These are phyloP conservation scores for Xanthoconium purpureum DNA, from an alignment of 768 basidiomycete genomes.

Conservation along the genomic window DNA sequence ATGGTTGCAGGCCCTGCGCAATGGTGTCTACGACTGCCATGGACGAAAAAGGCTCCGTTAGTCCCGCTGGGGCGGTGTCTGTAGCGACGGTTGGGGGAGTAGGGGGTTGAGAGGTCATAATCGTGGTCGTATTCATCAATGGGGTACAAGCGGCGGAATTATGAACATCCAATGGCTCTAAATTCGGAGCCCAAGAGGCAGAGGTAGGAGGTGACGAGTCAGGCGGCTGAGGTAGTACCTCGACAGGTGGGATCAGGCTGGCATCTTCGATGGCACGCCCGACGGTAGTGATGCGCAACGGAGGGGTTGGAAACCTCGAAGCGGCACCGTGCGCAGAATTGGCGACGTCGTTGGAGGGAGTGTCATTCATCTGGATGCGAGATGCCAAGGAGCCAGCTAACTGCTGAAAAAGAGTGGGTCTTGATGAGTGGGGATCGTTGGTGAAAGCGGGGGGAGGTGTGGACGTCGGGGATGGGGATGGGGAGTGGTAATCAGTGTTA, in stretches of 20 bases:
- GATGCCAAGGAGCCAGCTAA: conserved; percentile 23
- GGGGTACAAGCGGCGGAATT: background rate
- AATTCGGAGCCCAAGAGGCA: conserved; percentile 3
- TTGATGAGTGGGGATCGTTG: conserved; percentile 9
- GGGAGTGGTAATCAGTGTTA: conserved; percentile 24
- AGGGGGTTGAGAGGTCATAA: background rate
- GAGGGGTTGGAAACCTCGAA: background rate
- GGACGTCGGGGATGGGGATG: conserved; percentile 22
- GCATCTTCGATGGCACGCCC: background rate
- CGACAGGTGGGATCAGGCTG: conserved; percentile 33
- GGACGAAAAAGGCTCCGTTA: background rate
- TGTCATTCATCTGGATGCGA: conserved; percentile 21
- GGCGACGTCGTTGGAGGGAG: background rate
- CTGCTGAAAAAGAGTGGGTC: conserved; percentile 24
- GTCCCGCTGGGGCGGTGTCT: background rate
- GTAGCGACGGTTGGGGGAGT: background rate
- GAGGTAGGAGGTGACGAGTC: conserved; percentile 21
- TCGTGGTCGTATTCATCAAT: background rate
- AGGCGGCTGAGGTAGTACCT: conserved; percentile 16
- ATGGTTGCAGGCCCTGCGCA: background rate
- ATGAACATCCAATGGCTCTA: background rate
- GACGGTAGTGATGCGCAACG: background rate
- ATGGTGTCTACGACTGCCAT: background rate
- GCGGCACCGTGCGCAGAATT: background rate
- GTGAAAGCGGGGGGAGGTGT: conserved; percentile 1